Conservation (phyloP, 176 grass and related monocot genomes). For the Elymus sibiricus region DNA sequence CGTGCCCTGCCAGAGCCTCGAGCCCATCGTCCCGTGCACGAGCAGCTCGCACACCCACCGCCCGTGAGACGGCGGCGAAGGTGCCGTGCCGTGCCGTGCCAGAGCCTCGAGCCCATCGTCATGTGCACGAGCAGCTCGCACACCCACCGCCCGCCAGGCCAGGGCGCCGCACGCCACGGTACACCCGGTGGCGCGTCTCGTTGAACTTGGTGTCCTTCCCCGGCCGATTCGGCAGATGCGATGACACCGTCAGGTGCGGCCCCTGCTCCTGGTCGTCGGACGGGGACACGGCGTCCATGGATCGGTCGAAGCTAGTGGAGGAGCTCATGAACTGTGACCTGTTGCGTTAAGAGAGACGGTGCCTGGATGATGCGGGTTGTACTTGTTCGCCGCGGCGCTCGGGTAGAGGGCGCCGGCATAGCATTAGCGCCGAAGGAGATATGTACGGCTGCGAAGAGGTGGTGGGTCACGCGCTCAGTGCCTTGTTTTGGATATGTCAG, state of each 20-base stretch:
- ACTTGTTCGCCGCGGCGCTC: neutral
- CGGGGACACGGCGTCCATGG: slow-evolving; percentile 12
- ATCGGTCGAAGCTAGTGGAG: neutral
- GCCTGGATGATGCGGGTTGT: neutral
- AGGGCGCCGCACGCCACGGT: too few species aligned
- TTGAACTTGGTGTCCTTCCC: slow-evolving; percentile 68
- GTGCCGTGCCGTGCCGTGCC: slow-evolving; percentile 58
- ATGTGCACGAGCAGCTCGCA: slow-evolving; percentile 57
- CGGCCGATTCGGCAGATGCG: slow-evolving; percentile 51
- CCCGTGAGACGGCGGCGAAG: slow-evolving; percentile 46
- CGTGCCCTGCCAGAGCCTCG: slow-evolving; percentile 45
- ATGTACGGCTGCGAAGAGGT: neutral
- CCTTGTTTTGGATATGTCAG: too few species aligned
- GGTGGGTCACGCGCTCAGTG: neutral
- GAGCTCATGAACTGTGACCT: neutral
- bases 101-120: slow-evolving; percentile 23
- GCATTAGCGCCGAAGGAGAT: neutral
- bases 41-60: slow-evolving; percentile 74
- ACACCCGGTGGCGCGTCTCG: slow-evolving; percentile 60
- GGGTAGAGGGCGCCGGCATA: neutral
- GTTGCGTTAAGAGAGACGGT: neutral
- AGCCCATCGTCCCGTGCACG: slow-evolving; percentile 1
- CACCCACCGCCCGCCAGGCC: slow-evolving; percentile 40
- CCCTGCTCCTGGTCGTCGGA: neutral
- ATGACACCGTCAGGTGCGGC: slow-evolving; percentile 38